Evolutionary conservation across 345 rosid species (phyloP).

Genomic region (Iberis pinnata): DNA sequence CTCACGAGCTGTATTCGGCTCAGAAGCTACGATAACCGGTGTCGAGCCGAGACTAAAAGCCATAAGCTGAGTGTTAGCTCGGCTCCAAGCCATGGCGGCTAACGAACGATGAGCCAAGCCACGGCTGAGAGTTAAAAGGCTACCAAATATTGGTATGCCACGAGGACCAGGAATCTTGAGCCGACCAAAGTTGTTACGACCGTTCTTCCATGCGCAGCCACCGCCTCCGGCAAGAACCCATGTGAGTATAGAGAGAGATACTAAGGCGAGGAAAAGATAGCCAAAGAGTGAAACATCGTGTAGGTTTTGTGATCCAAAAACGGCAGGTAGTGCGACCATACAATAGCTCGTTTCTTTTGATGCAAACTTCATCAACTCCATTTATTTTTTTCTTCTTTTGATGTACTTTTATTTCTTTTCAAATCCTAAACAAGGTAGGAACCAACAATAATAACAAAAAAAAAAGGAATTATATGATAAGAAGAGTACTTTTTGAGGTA

Average conservation of each 20-base stretch:
- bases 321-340: constrained; percentile 55
- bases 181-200: constrained; percentile 39
- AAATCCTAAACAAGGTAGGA: not conserved
- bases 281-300: constrained; percentile 28
- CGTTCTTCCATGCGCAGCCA: constrained; percentile 68
- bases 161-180: constrained; percentile 56
- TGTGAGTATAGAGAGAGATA: constrained; percentile 36
- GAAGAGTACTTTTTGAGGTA: not conserved
- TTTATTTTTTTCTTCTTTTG: not conserved
- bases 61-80: constrained; percentile 48
- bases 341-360: constrained; percentile 50
- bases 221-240: constrained; percentile 68
- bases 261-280: constrained; percentile 34
- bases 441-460: not conserved
- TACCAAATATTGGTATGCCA: constrained; percentile 73
- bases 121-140: constrained; percentile 52
- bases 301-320: constrained; percentile 36
- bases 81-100: constrained; percentile 54
- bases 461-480: not conserved
- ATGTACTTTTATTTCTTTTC: constrained; percentile 18
- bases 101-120: constrained; percentile 65
- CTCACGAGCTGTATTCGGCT: constrained; percentile 62
- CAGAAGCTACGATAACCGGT: constrained; percentile 62
- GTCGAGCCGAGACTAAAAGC: constrained; percentile 81
- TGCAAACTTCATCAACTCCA: constrained; percentile 31